Evolutionary conservation across 2,329 filamentous ascomycete species (phyloP), one percentile per base, ranked within the genome.

Genomic region (Apiospora rasikravindrae): DNA sequence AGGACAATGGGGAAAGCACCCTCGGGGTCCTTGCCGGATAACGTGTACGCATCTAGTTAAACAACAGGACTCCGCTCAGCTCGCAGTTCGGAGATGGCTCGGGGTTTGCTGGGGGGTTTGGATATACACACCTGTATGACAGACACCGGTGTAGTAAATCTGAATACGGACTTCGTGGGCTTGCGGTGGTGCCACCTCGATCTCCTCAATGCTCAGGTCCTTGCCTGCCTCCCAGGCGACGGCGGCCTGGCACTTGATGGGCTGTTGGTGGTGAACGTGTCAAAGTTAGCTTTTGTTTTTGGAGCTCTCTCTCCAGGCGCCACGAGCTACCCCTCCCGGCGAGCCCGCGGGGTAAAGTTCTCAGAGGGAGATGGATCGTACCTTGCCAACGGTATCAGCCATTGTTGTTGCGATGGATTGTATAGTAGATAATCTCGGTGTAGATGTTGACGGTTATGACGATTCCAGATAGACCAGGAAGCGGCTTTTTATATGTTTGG

Each of bases 91-190:
- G 77, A 80, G 73, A 78, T 82, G 77, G 53, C 51, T 78, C 76
- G 77, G 77, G 26, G 73, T 78, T 78, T 51, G 68, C 70, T 64
- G 70, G 71, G 71, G 49, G 71, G 66, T 61, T 72, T 74, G 71
- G 70, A 10, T 72, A 69, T 69, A 80, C 83, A 78, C 86, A 96
- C 94, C 94, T 82, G 96, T 99, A 87, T 99, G 96, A 88, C 96
- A 99, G 82, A 99, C 96, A 85, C 96, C 96, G 70, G 96, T 99
- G 88, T 98, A 97, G 88, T 96, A 92, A 82, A 98, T 94, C 88
- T 98, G 87, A 81, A 99, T 98, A 79, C 96, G 94, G 81, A 99
- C 96, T 87, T 99, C 96, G 85, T 97, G 90, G 74, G 96, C 95
- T 84, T 89, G 91, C 73, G 96, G 96, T 75, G 96, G 93, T 70